These are phyloP conservation scores for Exophiala alcalophila DNA, from an alignment of 2,329 filamentous ascomycete species.

Conservation along the genomic window DNA sequence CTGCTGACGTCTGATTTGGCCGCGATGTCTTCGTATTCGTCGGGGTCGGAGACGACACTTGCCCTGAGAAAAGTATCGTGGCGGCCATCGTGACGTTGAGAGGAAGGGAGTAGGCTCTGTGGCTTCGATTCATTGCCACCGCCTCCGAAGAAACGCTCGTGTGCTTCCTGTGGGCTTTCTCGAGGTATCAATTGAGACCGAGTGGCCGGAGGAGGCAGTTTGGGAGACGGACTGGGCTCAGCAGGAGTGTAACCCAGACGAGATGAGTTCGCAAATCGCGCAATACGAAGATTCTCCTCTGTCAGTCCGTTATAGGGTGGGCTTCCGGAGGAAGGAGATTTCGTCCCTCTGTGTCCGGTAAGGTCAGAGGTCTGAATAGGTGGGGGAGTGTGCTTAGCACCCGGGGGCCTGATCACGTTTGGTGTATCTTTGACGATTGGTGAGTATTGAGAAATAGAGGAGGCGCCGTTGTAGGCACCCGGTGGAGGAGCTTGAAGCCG, in stretches of 20 bases:
- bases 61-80: slow-evolving; percentile 8
- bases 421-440: slow-evolving; percentile 29
- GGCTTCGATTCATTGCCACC: slow-evolving; percentile 1
- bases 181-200: slow-evolving; percentile 27
- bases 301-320: slow-evolving; percentile 17
- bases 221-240: slow-evolving; percentile 25
- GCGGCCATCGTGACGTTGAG: too few relatives aligned
- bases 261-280: slow-evolving; percentile 27
- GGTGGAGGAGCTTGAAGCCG: slow-evolving; percentile 25
- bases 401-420: background rate
- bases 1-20: slow-evolving; percentile 31
- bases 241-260: slow-evolving; percentile 21
- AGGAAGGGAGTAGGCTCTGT: slow-evolving; percentile 7
- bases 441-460: slow-evolving; percentile 31
- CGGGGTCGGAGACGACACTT: slow-evolving; percentile 24
- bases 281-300: slow-evolving; percentile 29
- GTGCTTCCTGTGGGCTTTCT: slow-evolving; percentile 13
- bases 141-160: slow-evolving; percentile 16
- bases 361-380: slow-evolving; percentile 21
- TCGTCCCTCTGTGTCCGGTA: background rate
- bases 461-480: slow-evolving; percentile 30
- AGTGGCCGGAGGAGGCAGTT: slow-evolving; percentile 28
- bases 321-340: slow-evolving; percentile 12
- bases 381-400: slow-evolving; percentile 16
- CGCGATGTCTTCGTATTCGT: slow-evolving; percentile 30